A percentile compares a stretch with the other conserved stretches of the same genome.
These are phyloP conservation scores for Beauveria australis DNA, from an alignment of 2,329 filamentous ascomycete genomes.

Conservation along the genomic window DNA sequence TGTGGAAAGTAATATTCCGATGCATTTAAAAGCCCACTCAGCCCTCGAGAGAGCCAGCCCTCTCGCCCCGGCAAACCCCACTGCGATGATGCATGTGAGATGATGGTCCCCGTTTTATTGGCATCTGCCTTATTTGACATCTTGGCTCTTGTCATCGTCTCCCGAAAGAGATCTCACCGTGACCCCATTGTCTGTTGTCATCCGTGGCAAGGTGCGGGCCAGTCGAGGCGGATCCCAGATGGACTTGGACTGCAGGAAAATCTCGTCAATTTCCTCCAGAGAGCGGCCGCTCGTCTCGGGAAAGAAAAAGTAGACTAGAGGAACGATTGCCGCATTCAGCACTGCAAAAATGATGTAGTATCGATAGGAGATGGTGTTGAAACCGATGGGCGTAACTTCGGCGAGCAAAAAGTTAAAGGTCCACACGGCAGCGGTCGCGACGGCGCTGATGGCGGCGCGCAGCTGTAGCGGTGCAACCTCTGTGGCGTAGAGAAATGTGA, in stretches of 20 bases:
- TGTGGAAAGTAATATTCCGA: background rate
- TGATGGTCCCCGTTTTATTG: background rate
- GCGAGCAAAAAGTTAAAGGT: constrained; percentile 35
- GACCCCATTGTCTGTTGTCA: background rate
- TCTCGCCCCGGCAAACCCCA: background rate
- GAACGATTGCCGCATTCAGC: constrained; percentile 32
- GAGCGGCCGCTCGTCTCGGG: constrained; percentile 35
- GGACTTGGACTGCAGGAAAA: constrained; percentile 16
- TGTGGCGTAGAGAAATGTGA: constrained; percentile 48
- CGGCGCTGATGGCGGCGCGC: constrained; percentile 33
- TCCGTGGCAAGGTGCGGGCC: constrained; percentile 3
- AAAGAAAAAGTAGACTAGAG: constrained; percentile 35
- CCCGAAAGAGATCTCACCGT: background rate
- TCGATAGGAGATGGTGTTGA: constrained; percentile 47
- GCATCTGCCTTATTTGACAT: background rate
- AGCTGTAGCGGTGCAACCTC: constrained; percentile 39
- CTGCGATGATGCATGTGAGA: background rate
- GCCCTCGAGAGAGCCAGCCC: background rate
- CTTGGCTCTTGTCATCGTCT: background rate
- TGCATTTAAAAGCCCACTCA: background rate
- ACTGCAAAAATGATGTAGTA: constrained; percentile 32
- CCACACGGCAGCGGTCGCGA: constrained; percentile 35
- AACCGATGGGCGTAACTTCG: constrained; percentile 54
- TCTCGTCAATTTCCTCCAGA: constrained; percentile 54
- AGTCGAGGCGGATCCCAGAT: constrained; percentile 12